Percentiles rank a stretch among this genome's conserved stretches.
Conservation (phyloP, 352 stramenopile genomes). For the Poterioochromonas sp. region DNA sequence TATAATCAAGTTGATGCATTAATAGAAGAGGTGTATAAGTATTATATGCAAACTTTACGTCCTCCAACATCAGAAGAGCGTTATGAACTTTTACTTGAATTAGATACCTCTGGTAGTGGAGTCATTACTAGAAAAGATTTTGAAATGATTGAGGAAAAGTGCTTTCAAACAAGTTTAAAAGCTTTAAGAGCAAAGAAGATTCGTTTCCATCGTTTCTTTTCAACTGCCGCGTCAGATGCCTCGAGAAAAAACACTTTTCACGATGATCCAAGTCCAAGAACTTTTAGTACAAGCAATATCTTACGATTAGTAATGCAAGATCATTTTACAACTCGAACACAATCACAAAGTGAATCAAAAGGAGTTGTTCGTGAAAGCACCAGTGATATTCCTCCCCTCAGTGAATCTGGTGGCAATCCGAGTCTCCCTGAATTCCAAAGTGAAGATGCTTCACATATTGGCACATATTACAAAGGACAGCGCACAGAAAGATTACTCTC, state of each 20-base stretch:
- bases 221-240: not conserved
- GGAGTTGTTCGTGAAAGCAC: not conserved
- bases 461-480: too few species aligned
- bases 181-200: not conserved
- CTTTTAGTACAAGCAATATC: not conserved
- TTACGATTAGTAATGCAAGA: not conserved
- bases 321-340: not conserved
- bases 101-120: not conserved
- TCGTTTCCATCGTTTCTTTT: not conserved
- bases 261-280: not conserved
- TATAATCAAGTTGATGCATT: not conserved
- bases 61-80: not conserved
- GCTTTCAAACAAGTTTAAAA: not conserved
- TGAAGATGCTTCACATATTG: too few species aligned
- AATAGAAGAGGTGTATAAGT: conserved; percentile 19
- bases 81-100: not conserved
- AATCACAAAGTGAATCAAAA: not conserved
- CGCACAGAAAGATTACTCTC: too few species aligned
- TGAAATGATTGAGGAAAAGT: not conserved
- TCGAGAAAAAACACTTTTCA: not conserved
- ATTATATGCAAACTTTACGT: not conserved
- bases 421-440: too few species aligned
- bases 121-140: not conserved
- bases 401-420: too few species aligned
- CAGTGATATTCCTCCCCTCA: too few species aligned